Percentiles rank a stretch among this genome's conserved stretches.
Conservation (phyloP, 805 yeast species). For the Candida odintsovae region DNA sequence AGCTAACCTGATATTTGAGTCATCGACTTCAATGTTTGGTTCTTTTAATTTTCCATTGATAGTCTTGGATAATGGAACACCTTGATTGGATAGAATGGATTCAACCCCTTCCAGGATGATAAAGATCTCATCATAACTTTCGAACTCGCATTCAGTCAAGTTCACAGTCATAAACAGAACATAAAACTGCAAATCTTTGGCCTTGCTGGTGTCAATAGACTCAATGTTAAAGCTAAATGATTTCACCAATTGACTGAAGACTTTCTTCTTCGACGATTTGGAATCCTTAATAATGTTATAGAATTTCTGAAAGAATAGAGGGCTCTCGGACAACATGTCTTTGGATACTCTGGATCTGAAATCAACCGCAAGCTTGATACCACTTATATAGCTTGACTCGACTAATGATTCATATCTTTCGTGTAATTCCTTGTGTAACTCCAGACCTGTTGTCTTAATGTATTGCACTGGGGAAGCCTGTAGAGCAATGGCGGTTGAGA, state of each 20-base stretch:
- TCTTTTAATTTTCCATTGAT: neutral
- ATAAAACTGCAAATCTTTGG: slow-evolving; percentile 22
- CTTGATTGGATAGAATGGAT: slow-evolving; percentile 6
- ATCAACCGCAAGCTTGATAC: slow-evolving; percentile 47
- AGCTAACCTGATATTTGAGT: neutral
- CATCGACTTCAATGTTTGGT: neutral
- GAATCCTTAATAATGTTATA: slow-evolving; percentile 37
- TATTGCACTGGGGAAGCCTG: slow-evolving; percentile 43
- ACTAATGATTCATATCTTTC: slow-evolving; percentile 69
- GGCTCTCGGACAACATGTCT: slow-evolving; percentile 24
- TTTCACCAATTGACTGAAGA: slow-evolving; percentile 30
- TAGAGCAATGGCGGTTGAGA: slow-evolving; percentile 66
- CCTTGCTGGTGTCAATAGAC: slow-evolving; percentile 17
- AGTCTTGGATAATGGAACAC: slow-evolving; percentile 3
- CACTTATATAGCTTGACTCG: slow-evolving; percentile 59
- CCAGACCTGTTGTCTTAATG: slow-evolving; percentile 43
- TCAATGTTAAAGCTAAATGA: slow-evolving; percentile 26
- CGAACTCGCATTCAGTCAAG: slow-evolving; percentile 33
- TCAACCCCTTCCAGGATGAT: slow-evolving; percentile 39
- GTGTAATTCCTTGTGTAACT: slow-evolving; percentile 48
- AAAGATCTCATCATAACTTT: slow-evolving; percentile 46
- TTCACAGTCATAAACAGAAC: slow-evolving; percentile 33
- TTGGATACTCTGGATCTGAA: slow-evolving; percentile 31
- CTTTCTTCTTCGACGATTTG: slow-evolving; percentile 35
- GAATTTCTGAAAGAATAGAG: slow-evolving; percentile 32